These are phyloP conservation scores for Phylloporus sp. DNA, from an alignment of 768 basidiomycete species.

Conservation along the genomic window DNA sequence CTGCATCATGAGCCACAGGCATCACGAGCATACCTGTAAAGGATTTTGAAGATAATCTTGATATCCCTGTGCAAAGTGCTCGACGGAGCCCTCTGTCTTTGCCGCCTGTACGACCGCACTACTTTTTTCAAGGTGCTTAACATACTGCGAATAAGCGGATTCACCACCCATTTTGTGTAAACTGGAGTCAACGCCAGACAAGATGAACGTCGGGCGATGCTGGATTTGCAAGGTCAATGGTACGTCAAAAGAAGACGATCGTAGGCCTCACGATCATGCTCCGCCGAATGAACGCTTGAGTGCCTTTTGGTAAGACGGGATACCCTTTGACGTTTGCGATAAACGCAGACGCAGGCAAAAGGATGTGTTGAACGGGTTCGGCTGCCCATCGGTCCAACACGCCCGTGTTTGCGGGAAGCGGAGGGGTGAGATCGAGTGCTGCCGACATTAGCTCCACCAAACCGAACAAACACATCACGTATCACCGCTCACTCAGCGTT, in stretches of 20 bases:
- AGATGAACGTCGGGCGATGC: constrained; percentile 83
- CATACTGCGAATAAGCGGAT: constrained; percentile 85
- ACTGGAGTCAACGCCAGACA: constrained; percentile 62
- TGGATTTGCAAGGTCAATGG: constrained; percentile 33
- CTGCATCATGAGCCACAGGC: not conserved
- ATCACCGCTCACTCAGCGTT: constrained; percentile 68
- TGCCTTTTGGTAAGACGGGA: constrained; percentile 91
- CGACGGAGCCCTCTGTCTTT: constrained; percentile 69
- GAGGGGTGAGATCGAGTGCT: constrained; percentile 92
- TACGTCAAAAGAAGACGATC: constrained; percentile 13
- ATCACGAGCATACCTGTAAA: constrained; percentile 58
- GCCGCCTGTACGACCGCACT: constrained; percentile 64
- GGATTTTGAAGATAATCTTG: constrained; percentile 96
- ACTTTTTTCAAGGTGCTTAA: constrained; percentile 77
- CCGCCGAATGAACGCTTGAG: constrained; percentile 86
- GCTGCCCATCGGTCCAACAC: constrained; percentile 87
- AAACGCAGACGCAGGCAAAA: constrained; percentile 86
- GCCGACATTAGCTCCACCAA: constrained; percentile 14
- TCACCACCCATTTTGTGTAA: constrained; percentile 82
- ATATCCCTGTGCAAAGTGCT: constrained; percentile 89
- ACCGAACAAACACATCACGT: constrained; percentile 1
- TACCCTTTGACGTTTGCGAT: constrained; percentile 96
- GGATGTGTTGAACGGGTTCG: constrained; percentile 86
- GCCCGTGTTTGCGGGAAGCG: constrained; percentile 72
- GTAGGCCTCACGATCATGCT: constrained; percentile 70